phyloP scores from a whole-genome alignment of 2,329 filamentous ascomycete species.

The Herpotrichia juniperi region DNA sequence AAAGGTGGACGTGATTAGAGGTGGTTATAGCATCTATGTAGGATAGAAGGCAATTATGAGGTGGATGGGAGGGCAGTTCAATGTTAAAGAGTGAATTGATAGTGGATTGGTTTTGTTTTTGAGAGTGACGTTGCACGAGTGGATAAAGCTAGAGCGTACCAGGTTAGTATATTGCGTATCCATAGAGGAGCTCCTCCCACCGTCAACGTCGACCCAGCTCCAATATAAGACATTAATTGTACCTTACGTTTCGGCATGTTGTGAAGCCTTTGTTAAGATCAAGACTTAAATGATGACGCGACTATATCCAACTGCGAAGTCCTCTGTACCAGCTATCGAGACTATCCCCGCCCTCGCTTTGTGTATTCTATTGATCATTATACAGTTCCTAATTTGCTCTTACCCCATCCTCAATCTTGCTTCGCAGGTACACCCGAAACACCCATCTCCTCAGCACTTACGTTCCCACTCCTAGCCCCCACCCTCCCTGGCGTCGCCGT shows the following conservation, averaged over 20 bases:
- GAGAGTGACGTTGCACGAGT: neutral
- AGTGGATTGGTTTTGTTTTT: neutral
- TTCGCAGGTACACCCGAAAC: slow-evolving; percentile 5
- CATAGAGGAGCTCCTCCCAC: too few relatives aligned
- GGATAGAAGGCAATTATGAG: too few relatives aligned
- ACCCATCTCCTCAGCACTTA: slow-evolving; percentile 8
- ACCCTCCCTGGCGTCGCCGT: slow-evolving; percentile 19
- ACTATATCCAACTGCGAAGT: too few relatives aligned
- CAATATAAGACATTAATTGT: neutral
- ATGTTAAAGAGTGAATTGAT: neutral
- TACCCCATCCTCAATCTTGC: slow-evolving; percentile 3
- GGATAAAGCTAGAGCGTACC: neutral
- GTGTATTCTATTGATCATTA: too few relatives aligned
- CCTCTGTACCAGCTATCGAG: too few relatives aligned
- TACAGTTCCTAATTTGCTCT: neutral
- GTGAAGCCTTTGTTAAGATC: too few relatives aligned
- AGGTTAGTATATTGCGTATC: too few relatives aligned
- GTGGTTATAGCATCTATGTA: too few relatives aligned
- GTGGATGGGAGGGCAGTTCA: neutral
- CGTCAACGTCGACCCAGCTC: neutral
- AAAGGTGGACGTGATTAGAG: too few relatives aligned
- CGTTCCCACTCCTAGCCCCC: slow-evolving; percentile 1
- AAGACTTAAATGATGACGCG: too few relatives aligned
- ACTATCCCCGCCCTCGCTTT: too few relatives aligned
- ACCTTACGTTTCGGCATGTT: too few relatives aligned